Evolutionary conservation across 2,329 filamentous ascomycete species (phyloP).

Genomic region (Amauroascus verrucosus): DNA sequence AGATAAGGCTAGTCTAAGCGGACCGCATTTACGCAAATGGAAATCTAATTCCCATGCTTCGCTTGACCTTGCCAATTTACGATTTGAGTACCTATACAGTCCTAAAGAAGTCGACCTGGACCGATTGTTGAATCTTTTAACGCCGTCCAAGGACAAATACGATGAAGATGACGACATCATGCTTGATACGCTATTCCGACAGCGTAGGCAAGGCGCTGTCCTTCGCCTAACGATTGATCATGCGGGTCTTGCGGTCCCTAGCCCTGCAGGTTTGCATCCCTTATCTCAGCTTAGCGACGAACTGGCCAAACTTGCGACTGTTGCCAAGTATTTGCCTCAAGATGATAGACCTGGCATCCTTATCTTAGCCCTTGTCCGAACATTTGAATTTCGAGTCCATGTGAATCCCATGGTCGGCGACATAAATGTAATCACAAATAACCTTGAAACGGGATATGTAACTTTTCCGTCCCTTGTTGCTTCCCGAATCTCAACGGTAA

Average conservation of each 20-base stretch:
- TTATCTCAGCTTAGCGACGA: constrained; percentile 68
- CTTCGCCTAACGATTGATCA: constrained; percentile 59
- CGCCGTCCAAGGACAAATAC: constrained; percentile 83
- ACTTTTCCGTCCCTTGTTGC: constrained; percentile 74
- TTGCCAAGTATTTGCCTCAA: constrained; percentile 89
- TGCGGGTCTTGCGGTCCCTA: constrained; percentile 52
- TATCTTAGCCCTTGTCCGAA: constrained; percentile 58
- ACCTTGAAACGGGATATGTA: constrained; percentile 68
- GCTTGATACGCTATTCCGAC: constrained; percentile 78
- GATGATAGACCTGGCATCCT: constrained; percentile 87
- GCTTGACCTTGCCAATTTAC: constrained; percentile 54
- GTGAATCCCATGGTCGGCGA: constrained; percentile 60
- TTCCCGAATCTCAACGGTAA: constrained; percentile 57
- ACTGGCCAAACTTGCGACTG: constrained; percentile 67
- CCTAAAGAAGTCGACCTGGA: constrained; percentile 75
- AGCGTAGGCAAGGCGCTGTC: constrained; percentile 76
- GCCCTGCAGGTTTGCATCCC: constrained; percentile 54
- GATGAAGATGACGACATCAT: constrained; percentile 87
- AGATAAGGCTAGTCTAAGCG: constrained; percentile 62
- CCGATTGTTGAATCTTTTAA: constrained; percentile 72
- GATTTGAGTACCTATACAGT: constrained; percentile 59
- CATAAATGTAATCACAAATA: constrained; percentile 48
- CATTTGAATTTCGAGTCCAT: constrained; percentile 51
- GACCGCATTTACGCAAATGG: constrained; percentile 50
- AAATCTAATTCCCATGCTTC: constrained; percentile 46